Percentiles rank a stretch among this genome's conserved stretches.
These are phyloP conservation scores for Carpinus viminea DNA, from an alignment of 306 rosid species.

Conservation along the genomic window DNA sequence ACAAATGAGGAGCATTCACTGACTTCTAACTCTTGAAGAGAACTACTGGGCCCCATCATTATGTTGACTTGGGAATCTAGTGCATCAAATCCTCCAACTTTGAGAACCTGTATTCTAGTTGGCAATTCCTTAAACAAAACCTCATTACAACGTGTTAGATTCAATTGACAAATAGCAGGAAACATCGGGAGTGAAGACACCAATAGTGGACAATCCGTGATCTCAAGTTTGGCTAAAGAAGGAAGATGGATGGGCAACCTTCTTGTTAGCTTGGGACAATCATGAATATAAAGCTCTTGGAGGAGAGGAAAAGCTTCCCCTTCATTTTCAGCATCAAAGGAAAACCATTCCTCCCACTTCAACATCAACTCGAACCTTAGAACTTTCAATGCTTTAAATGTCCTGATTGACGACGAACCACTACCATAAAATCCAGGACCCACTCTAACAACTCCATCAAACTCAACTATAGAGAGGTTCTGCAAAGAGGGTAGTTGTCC, in stretches of 20 bases:
- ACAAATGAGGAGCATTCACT: neutral
- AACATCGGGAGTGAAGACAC: too few species aligned
- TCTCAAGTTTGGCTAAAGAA: too few species aligned
- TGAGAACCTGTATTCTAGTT: too few species aligned
- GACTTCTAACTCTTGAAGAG: neutral
- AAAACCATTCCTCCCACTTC: constrained; percentile 14
- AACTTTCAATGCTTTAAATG: constrained; percentile 5
- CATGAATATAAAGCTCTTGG: neutral
- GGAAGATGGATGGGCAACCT: too few species aligned
- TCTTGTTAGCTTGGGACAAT: too few species aligned
- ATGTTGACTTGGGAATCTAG: neutral
- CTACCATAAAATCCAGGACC: constrained; percentile 11
- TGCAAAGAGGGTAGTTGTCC: constrained; percentile 8
- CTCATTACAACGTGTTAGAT: too few species aligned
- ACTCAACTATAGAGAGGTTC: constrained; percentile 20
- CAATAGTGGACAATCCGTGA: too few species aligned
- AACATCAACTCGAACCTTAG: neutral
- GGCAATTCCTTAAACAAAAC: too few species aligned
- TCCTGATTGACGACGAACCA: neutral
- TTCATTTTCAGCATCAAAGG: neutral
- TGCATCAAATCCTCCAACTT: too few species aligned
- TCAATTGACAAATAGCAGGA: too few species aligned
- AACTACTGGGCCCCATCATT: neutral
- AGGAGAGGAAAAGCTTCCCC: constrained; percentile 7
- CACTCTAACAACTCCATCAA: neutral